Conservation (phyloP, 2,329 filamentous ascomycete genomes). For the Colletotrichum tropicicola region DNA sequence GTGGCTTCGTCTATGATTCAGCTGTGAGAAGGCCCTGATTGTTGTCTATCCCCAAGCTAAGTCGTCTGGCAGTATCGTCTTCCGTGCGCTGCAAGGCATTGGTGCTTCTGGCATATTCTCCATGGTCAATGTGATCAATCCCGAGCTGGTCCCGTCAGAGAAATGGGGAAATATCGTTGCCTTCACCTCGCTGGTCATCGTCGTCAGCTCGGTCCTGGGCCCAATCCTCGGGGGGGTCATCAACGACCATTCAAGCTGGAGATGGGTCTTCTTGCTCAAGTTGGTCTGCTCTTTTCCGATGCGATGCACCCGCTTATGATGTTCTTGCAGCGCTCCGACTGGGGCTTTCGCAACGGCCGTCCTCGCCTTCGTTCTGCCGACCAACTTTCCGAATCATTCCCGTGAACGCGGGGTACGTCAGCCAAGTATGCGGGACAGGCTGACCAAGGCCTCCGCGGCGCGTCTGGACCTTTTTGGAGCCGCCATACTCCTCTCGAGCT, state of each 20-base stretch:
- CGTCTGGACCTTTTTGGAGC: constrained; percentile 34
- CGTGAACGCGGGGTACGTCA: constrained; percentile 26
- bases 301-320: background rate
- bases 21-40: constrained; percentile 33
- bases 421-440: constrained; percentile 30
- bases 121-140: constrained; percentile 46
- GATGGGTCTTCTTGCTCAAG: constrained; percentile 59
- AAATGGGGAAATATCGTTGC: constrained; percentile 41
- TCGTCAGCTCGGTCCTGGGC: constrained; percentile 50
- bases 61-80: constrained; percentile 39
- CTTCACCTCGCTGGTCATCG: constrained; percentile 47
- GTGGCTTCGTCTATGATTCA: constrained; percentile 42
- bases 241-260: constrained; percentile 48
- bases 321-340: constrained; percentile 38
- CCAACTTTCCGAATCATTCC: constrained; percentile 35
- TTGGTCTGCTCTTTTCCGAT: constrained; percentile 33
- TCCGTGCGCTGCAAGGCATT: constrained; percentile 52
- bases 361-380: constrained; percentile 38
- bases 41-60: background rate
- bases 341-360: constrained; percentile 37
- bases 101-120: constrained; percentile 57
- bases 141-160: constrained; percentile 44
- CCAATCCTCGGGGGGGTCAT: constrained; percentile 54
- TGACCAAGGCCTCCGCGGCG: constrained; percentile 26
- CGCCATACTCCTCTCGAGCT: constrained; percentile 47